phyloP scores from a whole-genome alignment of 2,329 filamentous ascomycete genomes.

The Diaporthe sp. region DNA sequence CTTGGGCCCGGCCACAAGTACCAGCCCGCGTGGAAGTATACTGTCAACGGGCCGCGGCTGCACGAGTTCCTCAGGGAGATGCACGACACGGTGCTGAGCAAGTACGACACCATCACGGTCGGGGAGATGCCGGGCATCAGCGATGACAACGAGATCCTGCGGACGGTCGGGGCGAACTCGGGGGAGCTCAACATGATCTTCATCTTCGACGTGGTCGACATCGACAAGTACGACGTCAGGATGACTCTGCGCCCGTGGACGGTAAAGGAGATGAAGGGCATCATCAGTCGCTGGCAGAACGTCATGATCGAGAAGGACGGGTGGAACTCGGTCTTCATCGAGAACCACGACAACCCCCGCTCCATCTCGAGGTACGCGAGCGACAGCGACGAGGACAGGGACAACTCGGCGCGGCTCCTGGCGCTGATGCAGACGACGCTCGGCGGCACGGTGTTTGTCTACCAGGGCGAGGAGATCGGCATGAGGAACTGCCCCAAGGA shows the following conservation, averaged over 20 bases:
- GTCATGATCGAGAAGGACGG: constrained; percentile 72
- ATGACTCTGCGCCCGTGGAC: constrained; percentile 53
- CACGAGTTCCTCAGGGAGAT: constrained; percentile 41
- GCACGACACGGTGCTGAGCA: constrained; percentile 33
- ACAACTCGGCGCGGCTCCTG: constrained; percentile 70
- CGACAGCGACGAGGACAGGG: constrained; percentile 63
- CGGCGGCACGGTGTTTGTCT: constrained; percentile 76
- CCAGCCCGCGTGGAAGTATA: constrained; percentile 36
- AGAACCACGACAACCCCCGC: constrained; percentile 77
- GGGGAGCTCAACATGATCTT: constrained; percentile 80
- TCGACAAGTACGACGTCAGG: constrained; percentile 38
- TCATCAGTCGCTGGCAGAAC: constrained; percentile 70
- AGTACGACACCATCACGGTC: constrained; percentile 40
- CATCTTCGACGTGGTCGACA: constrained; percentile 72
- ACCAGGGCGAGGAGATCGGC: constrained; percentile 78
- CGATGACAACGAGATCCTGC: constrained; percentile 34
- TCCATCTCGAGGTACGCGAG: constrained; percentile 69
- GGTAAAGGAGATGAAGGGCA: constrained; percentile 65
- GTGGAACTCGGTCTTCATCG: constrained; percentile 76
- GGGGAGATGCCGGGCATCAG: constrained; percentile 40
- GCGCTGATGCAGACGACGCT: constrained; percentile 70
- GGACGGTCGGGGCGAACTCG: constrained; percentile 53
- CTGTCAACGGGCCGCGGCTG: constrained; percentile 39
- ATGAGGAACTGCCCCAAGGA: constrained; percentile 72
- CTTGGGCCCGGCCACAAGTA: constrained; percentile 27